A percentile compares a stretch with the other conserved stretches of the same genome.
Conservation (phyloP, 169 alveolate species). For the Cryptosporidium xiaoi region DNA sequence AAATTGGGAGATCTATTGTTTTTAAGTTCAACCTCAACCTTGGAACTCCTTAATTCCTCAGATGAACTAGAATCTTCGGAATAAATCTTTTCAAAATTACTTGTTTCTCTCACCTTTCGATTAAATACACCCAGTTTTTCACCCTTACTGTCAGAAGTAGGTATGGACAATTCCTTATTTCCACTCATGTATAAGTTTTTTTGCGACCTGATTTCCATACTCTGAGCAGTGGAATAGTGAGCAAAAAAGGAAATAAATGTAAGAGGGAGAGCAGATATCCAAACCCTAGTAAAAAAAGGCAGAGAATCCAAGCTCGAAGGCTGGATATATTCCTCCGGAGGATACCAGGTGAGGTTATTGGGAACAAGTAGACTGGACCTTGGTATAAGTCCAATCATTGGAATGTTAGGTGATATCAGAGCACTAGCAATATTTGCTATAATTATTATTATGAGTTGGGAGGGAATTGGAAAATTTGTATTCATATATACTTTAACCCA, state of each 20-base stretch:
- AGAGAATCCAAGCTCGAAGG: constrained; percentile 1
- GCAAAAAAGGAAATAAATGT: constrained; percentile 58
- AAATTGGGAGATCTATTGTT: too few relatives aligned
- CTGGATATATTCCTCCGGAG: not conserved
- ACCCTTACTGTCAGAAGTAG: not conserved
- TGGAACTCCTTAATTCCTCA: too few relatives aligned
- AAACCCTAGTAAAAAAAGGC: constrained; percentile 42
- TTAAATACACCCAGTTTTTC: too few relatives aligned
- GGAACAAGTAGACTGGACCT: constrained; percentile 20
- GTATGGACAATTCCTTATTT: not conserved
- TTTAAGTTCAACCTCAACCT: too few relatives aligned
- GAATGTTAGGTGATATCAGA: constrained; percentile 39
- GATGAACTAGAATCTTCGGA: too few relatives aligned
- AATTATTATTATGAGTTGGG: constrained; percentile 36
- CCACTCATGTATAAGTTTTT: not conserved
- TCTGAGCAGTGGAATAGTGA: constrained; percentile 59
- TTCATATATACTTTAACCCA: constrained; percentile 26
- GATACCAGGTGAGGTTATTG: constrained; percentile 34
- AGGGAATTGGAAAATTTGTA: constrained; percentile 57
- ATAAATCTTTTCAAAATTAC: too few relatives aligned
- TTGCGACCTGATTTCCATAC: constrained; percentile 25
- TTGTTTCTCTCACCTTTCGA: too few relatives aligned
- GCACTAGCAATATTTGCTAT: constrained; percentile 54
- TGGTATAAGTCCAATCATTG: constrained; percentile 34
- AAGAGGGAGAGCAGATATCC: constrained; percentile 61